phyloP scores from a whole-genome alignment of 345 rosid species.

The Euphorbia tirucalli region DNA sequence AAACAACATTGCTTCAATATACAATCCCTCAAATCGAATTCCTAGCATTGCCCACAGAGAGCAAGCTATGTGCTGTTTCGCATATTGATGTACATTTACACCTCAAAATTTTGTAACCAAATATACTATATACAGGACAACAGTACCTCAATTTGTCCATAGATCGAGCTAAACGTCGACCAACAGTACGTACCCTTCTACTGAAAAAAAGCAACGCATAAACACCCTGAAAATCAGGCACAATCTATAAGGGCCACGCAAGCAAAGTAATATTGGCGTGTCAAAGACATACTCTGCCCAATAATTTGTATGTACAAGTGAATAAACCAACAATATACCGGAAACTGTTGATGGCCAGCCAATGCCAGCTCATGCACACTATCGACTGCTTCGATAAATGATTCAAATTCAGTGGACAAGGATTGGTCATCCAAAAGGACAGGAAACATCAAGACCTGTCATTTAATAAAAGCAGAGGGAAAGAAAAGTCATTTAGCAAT shows the following conservation, averaged over 20 bases:
- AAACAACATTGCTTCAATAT: conserved; percentile 3
- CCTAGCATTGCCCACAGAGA: not conserved
- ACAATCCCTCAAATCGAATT: not conserved
- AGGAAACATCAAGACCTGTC: conserved; percentile 96
- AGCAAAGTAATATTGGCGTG: conserved; percentile 1
- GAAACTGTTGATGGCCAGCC: conserved; percentile 86
- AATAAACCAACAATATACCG: conserved; percentile 48
- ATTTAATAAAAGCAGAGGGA: conserved; percentile 3
- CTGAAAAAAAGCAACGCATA: conserved; percentile 84
- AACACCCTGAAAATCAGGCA: conserved; percentile 59
- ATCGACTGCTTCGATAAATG: conserved; percentile 84
- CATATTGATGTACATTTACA: not conserved
- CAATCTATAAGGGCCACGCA: conserved; percentile 20
- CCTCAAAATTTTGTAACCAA: not conserved
- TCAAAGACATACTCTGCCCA: not conserved
- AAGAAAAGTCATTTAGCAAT: not conserved
- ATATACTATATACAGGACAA: conserved; percentile 6
- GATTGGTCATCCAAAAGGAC: conserved; percentile 71
- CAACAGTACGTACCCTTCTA: conserved; percentile 83
- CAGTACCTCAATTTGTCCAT: conserved; percentile 89
- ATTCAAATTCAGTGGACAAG: conserved; percentile 73
- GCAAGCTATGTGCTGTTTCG: not conserved
- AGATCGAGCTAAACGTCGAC: conserved; percentile 78
- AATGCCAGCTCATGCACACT: conserved; percentile 86
- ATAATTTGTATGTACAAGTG: not conserved